Evolutionary conservation across 768 basidiomycete genomes (phyloP).

Genomic region (Dentipellis sp.): DNA sequence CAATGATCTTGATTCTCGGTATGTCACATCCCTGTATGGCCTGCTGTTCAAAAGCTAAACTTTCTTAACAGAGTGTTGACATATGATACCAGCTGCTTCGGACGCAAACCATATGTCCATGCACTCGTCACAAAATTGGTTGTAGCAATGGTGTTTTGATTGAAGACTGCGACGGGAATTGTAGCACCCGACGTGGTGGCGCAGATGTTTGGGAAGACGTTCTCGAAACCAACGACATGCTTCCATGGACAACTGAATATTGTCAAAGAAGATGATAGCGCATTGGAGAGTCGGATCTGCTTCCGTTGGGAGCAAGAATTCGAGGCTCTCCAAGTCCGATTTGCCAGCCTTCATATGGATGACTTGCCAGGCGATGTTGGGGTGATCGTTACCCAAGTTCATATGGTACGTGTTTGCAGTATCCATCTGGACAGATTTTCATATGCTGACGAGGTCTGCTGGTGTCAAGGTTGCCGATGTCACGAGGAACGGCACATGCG

Average conservation of each 20-base stretch:
- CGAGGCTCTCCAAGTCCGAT: neutral
- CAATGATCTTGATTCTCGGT: neutral
- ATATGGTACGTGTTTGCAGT: neutral
- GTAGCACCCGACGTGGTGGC: neutral
- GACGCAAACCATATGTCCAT: no score
- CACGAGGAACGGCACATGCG: constrained; percentile 3
- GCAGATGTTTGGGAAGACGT: neutral
- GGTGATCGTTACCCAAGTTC: neutral
- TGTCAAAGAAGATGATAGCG: neutral
- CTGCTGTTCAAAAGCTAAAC: neutral
- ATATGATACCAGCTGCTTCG: neutral
- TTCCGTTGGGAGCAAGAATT: neutral
- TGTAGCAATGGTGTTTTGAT: neutral
- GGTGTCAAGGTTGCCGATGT: constrained; percentile 10
- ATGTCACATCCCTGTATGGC: neutral
- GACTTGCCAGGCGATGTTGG: neutral
- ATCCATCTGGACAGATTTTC: neutral
- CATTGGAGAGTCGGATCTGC: neutral
- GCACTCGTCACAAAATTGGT: neutral
- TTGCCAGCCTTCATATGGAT: neutral
- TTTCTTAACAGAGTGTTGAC: neutral
- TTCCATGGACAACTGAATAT: neutral
- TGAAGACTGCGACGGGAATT: neutral
- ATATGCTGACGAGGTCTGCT: neutral
- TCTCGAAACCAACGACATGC: neutral